Base-by-base conservation (phyloP, 129 eudicot species). In the Dittrichia graveolens region DNA sequence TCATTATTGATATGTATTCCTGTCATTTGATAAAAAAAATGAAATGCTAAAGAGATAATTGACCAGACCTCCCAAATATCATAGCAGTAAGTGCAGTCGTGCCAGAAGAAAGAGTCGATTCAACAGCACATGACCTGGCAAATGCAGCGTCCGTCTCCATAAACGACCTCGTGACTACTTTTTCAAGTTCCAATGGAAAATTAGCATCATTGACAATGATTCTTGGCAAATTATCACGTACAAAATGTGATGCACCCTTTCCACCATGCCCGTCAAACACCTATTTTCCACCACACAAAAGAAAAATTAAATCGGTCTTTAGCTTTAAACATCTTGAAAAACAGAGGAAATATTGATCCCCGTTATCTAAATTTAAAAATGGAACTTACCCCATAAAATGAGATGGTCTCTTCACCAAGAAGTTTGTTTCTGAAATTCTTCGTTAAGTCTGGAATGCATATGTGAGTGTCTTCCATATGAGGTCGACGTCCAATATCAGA, bases 251-350 rank as follows among this genome's bases (percentile, higher is more conserved):
- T 53, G 98, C 98, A 63, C 87, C 90, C 43, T 84, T 85, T 46
- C 98, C 98, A 46, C 97, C 98, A 67, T 94, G 98, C 58, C 98
- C 98, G 81, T 94, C 98, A 67, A 94, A 94, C 65, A 94, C 98
- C 98, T 93, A 71, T 76, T 69, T 65, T 66, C 50, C 37, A 19
- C 65, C 47, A 62, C 31, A 48, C 1, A 52, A 58, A 11, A 12
- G 2, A 34, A 41, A 74, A 66, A 41, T 0, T 24, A 24, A 24
- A 24, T 24, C 59, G 42, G 52, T 9, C 44, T 37, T 58, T 35
- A 70, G 24, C 65, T 73, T 71, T 52, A 69, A 48, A 63, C 11
- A 45, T 70, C 65, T 24, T 43, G 3, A 9, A 34, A 59, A 46
- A 53, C 39, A 69, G 39, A n/a, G 40, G 34, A 38, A 41, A 31